Percentiles rank a stretch among this genome's conserved stretches.
Conservation (phyloP, 1,139 yeast genomes). For the Torulaspora globosa region DNA sequence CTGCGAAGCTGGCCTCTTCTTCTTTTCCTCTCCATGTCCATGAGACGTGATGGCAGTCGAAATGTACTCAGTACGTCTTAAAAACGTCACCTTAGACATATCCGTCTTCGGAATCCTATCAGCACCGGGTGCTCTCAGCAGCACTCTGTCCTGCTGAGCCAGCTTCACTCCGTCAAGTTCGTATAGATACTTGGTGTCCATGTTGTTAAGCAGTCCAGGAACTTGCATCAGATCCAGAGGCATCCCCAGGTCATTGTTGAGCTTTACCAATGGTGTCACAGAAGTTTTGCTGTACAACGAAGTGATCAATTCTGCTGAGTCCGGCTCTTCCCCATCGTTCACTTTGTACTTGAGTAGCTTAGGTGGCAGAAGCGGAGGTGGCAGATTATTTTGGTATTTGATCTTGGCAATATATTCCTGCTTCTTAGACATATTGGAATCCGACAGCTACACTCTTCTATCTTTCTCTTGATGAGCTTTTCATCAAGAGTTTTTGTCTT, state of each 20-base stretch:
- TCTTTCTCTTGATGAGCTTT: neutral
- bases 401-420: constrained; percentile 88
- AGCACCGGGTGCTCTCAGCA: constrained; percentile 72
- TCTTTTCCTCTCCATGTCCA: constrained; percentile 21
- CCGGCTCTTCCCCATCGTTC: constrained; percentile 44
- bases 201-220: constrained; percentile 65
- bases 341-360: constrained; percentile 60
- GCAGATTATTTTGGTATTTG: constrained; percentile 80
- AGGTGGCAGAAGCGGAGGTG: constrained; percentile 93
- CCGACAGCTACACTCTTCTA: neutral
- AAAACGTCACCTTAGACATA: constrained; percentile 64
- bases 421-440: constrained; percentile 43
- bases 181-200: constrained; percentile 48
- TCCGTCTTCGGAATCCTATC: constrained; percentile 51
- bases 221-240: constrained; percentile 66
- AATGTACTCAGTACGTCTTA: constrained; percentile 91
- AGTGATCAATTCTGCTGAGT: constrained; percentile 62
- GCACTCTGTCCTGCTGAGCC: constrained; percentile 71
- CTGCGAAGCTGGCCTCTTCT: constrained; percentile 20
- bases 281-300: constrained; percentile 75
- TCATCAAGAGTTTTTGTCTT: constrained; percentile 4
- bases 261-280: constrained; percentile 58
- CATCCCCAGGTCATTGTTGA: constrained; percentile 77
- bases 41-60: constrained; percentile 28
- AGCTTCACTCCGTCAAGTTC: constrained; percentile 43